A percentile compares a stretch with the other conserved stretches of the same genome.
These are phyloP conservation scores for Lagenaria siceraria DNA, from an alignment of 306 rosid species.

Conservation along the genomic window DNA sequence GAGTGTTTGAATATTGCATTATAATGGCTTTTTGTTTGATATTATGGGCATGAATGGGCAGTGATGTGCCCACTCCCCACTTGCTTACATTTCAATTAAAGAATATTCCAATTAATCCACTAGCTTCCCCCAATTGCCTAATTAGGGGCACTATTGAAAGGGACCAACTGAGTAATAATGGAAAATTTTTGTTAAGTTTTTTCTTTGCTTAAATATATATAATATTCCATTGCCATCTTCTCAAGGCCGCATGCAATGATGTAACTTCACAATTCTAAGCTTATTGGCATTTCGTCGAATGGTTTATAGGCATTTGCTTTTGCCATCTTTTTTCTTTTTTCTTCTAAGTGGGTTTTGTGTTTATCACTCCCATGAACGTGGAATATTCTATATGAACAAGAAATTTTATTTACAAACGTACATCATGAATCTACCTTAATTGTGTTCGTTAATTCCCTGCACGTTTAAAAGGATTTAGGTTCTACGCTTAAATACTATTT, in stretches of 20 bases:
- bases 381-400: not conserved
- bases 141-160: not conserved
- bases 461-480: too few species aligned
- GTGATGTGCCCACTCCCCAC: not conserved
- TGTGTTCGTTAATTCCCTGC: too few species aligned
- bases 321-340: not conserved
- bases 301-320: not conserved
- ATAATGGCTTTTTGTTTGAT: not conserved
- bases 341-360: not conserved
- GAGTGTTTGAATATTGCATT: not conserved
- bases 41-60: not conserved
- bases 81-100: not conserved
- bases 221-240: conserved; percentile 1
- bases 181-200: not conserved
- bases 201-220: not conserved
- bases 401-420: too few species aligned
- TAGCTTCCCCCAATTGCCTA: not conserved
- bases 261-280: not conserved
- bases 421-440: too few species aligned
- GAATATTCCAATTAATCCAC: not conserved
- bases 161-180: not conserved
- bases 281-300: not conserved
- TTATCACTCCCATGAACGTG: not conserved
- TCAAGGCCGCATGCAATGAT: not conserved
- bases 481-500: too few species aligned